Evolutionary conservation across 495 filamentous ascomycete species (phyloP).

Genomic region (Xylaria venustula): DNA sequence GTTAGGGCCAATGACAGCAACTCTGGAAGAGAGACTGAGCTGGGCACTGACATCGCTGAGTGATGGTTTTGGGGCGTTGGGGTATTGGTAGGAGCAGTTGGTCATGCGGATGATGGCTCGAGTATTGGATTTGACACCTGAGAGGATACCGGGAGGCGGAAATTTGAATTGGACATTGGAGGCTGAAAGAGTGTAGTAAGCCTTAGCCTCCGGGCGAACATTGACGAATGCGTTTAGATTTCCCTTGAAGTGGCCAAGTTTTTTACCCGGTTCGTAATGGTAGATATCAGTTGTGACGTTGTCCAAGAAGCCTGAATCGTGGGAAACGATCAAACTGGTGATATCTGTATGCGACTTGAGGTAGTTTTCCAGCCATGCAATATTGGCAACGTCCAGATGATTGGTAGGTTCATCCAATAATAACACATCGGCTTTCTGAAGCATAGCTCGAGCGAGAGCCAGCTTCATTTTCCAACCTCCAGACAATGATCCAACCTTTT

Average conservation of each 20-base stretch:
- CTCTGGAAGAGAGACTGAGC: slow-evolving; percentile 84
- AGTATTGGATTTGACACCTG: slow-evolving; percentile 91
- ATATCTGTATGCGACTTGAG: slow-evolving; percentile 95
- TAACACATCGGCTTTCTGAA: slow-evolving; percentile 91
- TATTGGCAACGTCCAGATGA: slow-evolving; percentile 94
- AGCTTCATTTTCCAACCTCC: slow-evolving; percentile 99
- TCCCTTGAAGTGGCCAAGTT: slow-evolving; percentile 89
- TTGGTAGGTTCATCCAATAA: slow-evolving; percentile 98
- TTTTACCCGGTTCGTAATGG: slow-evolving; percentile 95
- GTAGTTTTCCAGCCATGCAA: slow-evolving; percentile 93
- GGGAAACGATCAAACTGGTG: slow-evolving; percentile 93
- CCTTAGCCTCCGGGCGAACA: slow-evolving; percentile 92
- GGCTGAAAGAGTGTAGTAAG: slow-evolving; percentile 94
- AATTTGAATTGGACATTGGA: slow-evolving; percentile 96
- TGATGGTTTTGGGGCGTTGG: slow-evolving; percentile 78
- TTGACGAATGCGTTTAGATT: slow-evolving; percentile 93
- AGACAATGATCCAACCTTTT: slow-evolving; percentile 91
- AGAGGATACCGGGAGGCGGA: slow-evolving; percentile 88
- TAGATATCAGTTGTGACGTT: slow-evolving; percentile 98
- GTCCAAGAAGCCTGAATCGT: slow-evolving; percentile 97
- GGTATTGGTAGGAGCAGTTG: slow-evolving; percentile 87
- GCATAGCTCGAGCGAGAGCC: slow-evolving; percentile 92
- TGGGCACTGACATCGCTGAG: slow-evolving; percentile 82
- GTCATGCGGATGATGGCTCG: slow-evolving; percentile 94
- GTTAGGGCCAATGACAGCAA: slow-evolving; percentile 94